phyloP scores from a whole-genome alignment of 768 basidiomycete species.

The Boletus insuetus region DNA sequence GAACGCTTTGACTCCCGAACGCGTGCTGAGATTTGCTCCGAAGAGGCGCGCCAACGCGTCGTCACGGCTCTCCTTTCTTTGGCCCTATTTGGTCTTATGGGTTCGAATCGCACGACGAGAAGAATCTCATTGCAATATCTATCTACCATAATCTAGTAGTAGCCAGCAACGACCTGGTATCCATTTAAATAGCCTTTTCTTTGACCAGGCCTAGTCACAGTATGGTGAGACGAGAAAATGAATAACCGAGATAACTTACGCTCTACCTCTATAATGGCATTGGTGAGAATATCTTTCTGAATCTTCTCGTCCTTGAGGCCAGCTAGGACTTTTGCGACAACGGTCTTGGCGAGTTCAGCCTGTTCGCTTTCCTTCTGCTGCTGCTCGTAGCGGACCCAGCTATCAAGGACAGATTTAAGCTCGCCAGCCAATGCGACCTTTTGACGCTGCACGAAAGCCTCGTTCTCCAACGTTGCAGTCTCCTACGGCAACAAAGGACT shows the following conservation, averaged over 20 bases:
- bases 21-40: conserved; percentile 14
- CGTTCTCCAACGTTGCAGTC: conserved; percentile 86
- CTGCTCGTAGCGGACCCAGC: conserved; percentile 98
- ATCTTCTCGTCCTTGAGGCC: conserved; percentile 83
- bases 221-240: conserved; percentile 1
- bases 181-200: conserved; percentile 80
- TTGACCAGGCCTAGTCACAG: conserved; percentile 74
- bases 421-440: conserved; percentile 83
- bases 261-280: conserved; percentile 87
- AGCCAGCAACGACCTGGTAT: conserved; percentile 16
- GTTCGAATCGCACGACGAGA: conserved; percentile 5
- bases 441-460: conserved; percentile 89
- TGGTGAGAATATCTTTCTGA: conserved; percentile 77
- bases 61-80: conserved; percentile 30
- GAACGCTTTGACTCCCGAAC: conserved; percentile 7
- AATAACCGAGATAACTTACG: conserved; percentile 55
- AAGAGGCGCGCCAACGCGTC: conserved; percentile 29
- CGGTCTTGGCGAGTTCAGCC: conserved; percentile 80
- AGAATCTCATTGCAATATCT: conserved; percentile 1
- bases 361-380: conserved; percentile 97
- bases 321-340: conserved; percentile 86
- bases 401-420: conserved; percentile 92
- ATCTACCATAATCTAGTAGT: conserved; percentile 32
- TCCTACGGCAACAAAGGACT: conserved; percentile 48
- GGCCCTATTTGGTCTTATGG: conserved; percentile 20